Conservation (phyloP, 2,329 filamentous ascomycete species). For the Fusarium sp. region DNA sequence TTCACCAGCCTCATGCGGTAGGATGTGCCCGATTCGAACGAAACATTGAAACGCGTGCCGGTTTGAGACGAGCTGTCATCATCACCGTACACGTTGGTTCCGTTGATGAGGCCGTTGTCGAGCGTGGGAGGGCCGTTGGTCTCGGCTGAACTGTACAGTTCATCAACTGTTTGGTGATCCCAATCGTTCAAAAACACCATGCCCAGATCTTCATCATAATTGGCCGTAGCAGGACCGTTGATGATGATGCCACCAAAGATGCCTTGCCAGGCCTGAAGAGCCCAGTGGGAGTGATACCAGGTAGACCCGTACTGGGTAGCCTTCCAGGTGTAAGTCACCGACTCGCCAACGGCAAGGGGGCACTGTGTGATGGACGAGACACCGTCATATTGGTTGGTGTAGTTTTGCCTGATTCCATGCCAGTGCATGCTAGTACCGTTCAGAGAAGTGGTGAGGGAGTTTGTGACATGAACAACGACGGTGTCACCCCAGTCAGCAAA, state of each 20-base stretch:
- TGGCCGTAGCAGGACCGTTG: constrained; percentile 70
- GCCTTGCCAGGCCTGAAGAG: constrained; percentile 66
- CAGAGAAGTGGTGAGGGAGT: constrained; percentile 55
- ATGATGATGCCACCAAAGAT: constrained; percentile 74
- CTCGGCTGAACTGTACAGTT: constrained; percentile 52
- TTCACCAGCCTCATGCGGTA: constrained; percentile 67
- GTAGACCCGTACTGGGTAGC: constrained; percentile 69
- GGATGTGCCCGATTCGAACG: constrained; percentile 59
- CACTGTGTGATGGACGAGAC: constrained; percentile 67
- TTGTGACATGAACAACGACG: constrained; percentile 69
- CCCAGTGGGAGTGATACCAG: constrained; percentile 76
- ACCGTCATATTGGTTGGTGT: constrained; percentile 71
- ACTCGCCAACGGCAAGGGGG: constrained; percentile 65
- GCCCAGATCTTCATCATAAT: constrained; percentile 77
- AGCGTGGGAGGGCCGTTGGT: constrained; percentile 54
- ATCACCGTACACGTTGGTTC: constrained; percentile 57
- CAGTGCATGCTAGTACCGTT: constrained; percentile 77
- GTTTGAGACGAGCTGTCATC: constrained; percentile 44
- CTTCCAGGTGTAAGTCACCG: constrained; percentile 71
- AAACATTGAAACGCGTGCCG: constrained; percentile 56
- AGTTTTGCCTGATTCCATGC: constrained; percentile 73
- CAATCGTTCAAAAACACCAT: constrained; percentile 73
- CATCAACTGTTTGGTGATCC: constrained; percentile 63
- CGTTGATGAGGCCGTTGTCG: constrained; percentile 64
- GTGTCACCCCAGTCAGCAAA: constrained; percentile 67